These are phyloP conservation scores for Paramecium sonneborni DNA, from an alignment of 73 alveolate species.

Conservation along the genomic window DNA sequence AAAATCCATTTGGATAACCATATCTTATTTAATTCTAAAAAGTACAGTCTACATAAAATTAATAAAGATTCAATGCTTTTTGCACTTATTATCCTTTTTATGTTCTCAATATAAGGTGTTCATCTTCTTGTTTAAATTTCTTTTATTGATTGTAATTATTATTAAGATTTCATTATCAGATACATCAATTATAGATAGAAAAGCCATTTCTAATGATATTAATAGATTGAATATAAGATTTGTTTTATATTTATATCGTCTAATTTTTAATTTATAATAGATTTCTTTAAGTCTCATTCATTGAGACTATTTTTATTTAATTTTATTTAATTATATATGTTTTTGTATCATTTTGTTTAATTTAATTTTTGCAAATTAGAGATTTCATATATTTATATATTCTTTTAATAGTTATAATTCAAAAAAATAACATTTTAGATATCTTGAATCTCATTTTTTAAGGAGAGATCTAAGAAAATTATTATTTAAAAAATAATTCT, in stretches of 20 bases:
- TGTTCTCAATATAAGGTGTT: background rate
- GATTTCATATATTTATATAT: too few species aligned
- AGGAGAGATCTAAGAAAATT: too few species aligned
- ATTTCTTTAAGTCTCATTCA: background rate
- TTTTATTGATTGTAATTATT: too few species aligned
- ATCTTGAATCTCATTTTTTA: too few species aligned
- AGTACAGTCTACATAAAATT: background rate
- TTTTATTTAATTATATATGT: too few species aligned
- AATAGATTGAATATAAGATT: background rate
- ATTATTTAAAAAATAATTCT: too few species aligned
- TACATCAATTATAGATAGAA: background rate
- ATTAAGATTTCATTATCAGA: background rate
- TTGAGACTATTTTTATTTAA: background rate
- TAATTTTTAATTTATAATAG: background rate
- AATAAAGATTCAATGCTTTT: background rate
- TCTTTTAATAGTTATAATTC: too few species aligned
- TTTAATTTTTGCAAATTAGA: too few species aligned
- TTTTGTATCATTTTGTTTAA: too few species aligned
- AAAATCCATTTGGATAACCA: background rate
- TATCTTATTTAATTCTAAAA: too few species aligned
- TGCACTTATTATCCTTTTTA: background rate
- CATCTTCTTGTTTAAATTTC: background rate
- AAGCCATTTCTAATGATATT: too few species aligned
- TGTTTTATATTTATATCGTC: background rate
- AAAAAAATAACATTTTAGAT: too few species aligned